Conservation (phyloP, 1,284 basidiomycete species). For the Fistulinella staudtii region DNA sequence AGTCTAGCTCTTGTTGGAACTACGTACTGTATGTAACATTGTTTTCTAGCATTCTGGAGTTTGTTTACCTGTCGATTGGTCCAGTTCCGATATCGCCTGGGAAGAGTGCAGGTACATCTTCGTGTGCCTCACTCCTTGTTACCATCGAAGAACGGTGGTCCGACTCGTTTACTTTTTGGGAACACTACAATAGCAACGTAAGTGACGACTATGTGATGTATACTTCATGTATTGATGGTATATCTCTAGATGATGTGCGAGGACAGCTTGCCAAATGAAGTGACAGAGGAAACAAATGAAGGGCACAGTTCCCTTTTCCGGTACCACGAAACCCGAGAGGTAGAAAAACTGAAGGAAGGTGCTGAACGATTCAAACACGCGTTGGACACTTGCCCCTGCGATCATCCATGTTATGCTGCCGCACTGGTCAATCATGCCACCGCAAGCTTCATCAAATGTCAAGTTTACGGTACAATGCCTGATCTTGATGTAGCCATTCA, state of each 20-base stretch:
- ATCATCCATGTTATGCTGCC: neutral
- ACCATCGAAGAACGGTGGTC: neutral
- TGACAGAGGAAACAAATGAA: neutral
- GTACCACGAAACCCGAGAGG: neutral
- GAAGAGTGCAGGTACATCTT: no score
- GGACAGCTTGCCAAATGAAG: neutral
- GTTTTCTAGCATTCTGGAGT: neutral
- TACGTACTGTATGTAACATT: neutral
- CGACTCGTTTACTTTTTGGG: neutral
- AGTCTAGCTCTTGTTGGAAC: neutral
- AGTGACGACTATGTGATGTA: neutral
- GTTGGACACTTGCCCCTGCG: neutral
- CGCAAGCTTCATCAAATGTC: neutral
- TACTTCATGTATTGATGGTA: neutral
- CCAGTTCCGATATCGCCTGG: neutral
- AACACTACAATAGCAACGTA: neutral
- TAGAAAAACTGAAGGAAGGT: neutral
- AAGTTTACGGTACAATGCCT: neutral
- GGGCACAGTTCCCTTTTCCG: neutral
- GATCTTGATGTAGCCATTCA: neutral
- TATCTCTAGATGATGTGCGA: neutral
- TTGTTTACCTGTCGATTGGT: neutral
- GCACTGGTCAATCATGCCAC: neutral
- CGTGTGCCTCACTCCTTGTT: neutral
- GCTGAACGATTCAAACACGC: neutral